Evolutionary conservation across 1,139 yeast species (phyloP).

Genomic region (Yamadazyma siamensis): DNA sequence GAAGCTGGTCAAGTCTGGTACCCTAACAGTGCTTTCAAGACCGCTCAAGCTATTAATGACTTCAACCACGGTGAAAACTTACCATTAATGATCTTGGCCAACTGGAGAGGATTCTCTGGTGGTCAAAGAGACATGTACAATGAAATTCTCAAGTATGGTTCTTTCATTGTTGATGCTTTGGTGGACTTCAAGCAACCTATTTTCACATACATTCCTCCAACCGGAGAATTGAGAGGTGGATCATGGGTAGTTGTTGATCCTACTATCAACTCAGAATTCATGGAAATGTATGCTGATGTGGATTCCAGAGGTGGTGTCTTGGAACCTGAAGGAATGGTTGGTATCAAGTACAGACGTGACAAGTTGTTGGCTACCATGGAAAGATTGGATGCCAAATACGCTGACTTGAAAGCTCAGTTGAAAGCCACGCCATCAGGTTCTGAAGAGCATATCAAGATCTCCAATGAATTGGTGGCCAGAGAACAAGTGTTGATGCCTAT

Average conservation of each 20-base stretch:
- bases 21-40: conserved; percentile 98
- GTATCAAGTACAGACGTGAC: conserved; percentile 94
- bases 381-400: conserved; percentile 78
- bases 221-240: conserved; percentile 98
- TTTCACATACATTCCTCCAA: conserved; percentile 94
- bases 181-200: conserved; percentile 96
- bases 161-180: conserved; percentile 93
- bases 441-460: conserved; percentile 64
- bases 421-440: conserved; percentile 48
- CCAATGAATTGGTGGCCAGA: conserved; percentile 69
- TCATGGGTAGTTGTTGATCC: conserved; percentile 99
- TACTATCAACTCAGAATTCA: conserved; percentile 91
- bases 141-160: conserved; percentile 94
- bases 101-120: conserved; percentile 99
- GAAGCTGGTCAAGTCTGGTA: conserved; percentile 99
- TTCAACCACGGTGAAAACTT: conserved; percentile 97
- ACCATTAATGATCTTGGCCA: conserved; percentile 95
- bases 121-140: conserved; percentile 99
- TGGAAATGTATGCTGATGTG: conserved; percentile 98
- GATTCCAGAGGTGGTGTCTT: conserved; percentile 98
- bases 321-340: conserved; percentile 99
- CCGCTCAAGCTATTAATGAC: conserved; percentile 97
- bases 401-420: conserved; percentile 59
- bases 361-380: conserved; percentile 85
- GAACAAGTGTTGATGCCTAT: conserved; percentile 81